Evolutionary conservation across 1,284 basidiomycete genomes (phyloP).

Genomic region (Ustilago lituana): DNA sequence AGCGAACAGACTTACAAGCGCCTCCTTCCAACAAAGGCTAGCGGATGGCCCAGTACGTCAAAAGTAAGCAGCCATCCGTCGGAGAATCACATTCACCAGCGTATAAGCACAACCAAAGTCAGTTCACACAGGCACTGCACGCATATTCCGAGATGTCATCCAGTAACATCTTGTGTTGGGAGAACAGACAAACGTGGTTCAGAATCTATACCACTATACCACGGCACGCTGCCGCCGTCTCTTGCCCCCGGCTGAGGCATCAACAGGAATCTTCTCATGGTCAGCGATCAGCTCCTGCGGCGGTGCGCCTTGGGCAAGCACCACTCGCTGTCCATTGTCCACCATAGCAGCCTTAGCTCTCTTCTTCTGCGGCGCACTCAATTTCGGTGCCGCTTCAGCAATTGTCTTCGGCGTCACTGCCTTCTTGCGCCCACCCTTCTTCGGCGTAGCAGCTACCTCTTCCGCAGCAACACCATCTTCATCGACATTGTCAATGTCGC

Average conservation of each 20-base stretch:
- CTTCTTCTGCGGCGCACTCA: slow-evolving; percentile 22
- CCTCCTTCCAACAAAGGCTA: too few relatives aligned
- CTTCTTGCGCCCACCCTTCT: slow-evolving; percentile 8
- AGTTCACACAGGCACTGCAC: too few relatives aligned
- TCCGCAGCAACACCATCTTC: slow-evolving; percentile 16
- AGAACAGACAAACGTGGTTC: too few relatives aligned
- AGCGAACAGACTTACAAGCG: too few relatives aligned
- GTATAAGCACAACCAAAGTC: too few relatives aligned
- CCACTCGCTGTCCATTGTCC: slow-evolving; percentile 34
- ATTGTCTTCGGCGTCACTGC: neutral
- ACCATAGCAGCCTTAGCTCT: slow-evolving; percentile 31
- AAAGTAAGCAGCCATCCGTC: too few relatives aligned
- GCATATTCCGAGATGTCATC: too few relatives aligned
- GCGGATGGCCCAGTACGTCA: too few relatives aligned
- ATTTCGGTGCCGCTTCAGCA: neutral
- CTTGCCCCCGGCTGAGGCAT: slow-evolving; percentile 1
- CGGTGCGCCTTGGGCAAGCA: slow-evolving; percentile 42
- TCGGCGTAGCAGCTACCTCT: slow-evolving; percentile 24
- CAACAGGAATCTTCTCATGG: slow-evolving; percentile 36
- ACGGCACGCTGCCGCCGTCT: slow-evolving; percentile 13
- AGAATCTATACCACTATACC: too few relatives aligned
- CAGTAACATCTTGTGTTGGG: too few relatives aligned
- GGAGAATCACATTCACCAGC: too few relatives aligned
- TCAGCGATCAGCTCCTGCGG: slow-evolving; percentile 28
- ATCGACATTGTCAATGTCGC: slow-evolving; percentile 8